phyloP scores from a whole-genome alignment of 495 filamentous ascomycete genomes.

The Penicillium nucicola region DNA sequence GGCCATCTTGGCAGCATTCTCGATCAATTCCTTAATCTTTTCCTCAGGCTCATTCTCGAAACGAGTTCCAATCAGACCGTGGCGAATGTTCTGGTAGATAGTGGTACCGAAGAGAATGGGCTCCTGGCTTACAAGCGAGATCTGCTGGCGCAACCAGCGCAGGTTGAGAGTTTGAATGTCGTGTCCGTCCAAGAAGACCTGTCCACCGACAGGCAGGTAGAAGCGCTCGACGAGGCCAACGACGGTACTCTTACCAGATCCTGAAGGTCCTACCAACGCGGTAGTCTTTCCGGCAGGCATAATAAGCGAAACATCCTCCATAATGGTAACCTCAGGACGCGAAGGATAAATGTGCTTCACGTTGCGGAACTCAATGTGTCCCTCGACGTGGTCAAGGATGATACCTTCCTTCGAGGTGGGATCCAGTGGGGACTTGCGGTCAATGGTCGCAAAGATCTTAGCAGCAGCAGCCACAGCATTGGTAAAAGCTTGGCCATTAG shows the following conservation, averaged over 20 bases:
- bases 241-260: conserved; percentile 89
- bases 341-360: conserved; percentile 95
- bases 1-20: conserved; percentile 81
- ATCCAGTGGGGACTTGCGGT: conserved; percentile 83
- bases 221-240: conserved; percentile 91
- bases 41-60: conserved; percentile 65
- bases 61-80: conserved; percentile 84
- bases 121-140: conserved; percentile 86
- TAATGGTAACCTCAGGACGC: conserved; percentile 81
- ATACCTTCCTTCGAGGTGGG: conserved; percentile 67
- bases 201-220: conserved; percentile 80
- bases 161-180: conserved; percentile 81
- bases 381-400: conserved; percentile 68
- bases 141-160: conserved; percentile 86
- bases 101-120: conserved; percentile 69
- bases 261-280: conserved; percentile 82
- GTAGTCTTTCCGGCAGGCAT: conserved; percentile 86
- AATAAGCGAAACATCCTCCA: conserved; percentile 72
- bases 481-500: conserved; percentile 80
- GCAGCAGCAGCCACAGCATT: conserved; percentile 76
- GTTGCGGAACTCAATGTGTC: conserved; percentile 75
- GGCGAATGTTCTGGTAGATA: conserved; percentile 80
- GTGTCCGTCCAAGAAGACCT: conserved; percentile 78
- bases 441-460: conserved; percentile 92
- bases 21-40: conserved; percentile 63